These are phyloP conservation scores for Ploettnerulaceae sp. DNA, from an alignment of 2,329 filamentous ascomycete genomes.

Conservation along the genomic window DNA sequence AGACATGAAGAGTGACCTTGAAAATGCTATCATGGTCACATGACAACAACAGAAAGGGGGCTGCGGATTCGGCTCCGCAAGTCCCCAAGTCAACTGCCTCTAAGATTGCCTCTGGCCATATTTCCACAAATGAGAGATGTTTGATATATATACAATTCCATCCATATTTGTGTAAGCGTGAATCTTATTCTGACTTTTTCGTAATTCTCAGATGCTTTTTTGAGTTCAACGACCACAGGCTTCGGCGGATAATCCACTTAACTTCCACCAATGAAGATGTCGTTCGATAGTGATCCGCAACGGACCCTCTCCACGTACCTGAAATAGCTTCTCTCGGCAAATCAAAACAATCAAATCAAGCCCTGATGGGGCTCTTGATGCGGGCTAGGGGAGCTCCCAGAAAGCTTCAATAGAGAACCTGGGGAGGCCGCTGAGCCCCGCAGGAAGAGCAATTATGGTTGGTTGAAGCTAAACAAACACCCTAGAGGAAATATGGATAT, in stretches of 20 bases:
- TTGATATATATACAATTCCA: no score
- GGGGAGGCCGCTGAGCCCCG: conserved; percentile 1
- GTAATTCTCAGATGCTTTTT: background rate
- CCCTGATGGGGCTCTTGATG: conserved; percentile 15
- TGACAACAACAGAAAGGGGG: no score
- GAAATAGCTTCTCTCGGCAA: conserved; percentile 11
- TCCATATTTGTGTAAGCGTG: no score
- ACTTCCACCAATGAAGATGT: conserved; percentile 22
- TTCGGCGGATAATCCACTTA: conserved; percentile 13
- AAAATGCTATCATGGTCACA: no score
- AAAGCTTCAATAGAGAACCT: conserved; percentile 11
- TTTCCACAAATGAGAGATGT: background rate
- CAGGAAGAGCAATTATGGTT: conserved; percentile 5
- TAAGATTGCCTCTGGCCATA: no score
- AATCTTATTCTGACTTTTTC: no score
- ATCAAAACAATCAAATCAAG: conserved; percentile 9
- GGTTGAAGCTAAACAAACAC: conserved; percentile 1
- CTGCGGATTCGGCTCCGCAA: no score
- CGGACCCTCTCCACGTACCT: conserved; percentile 16
- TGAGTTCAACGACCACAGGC: background rate
- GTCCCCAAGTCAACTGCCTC: no score
- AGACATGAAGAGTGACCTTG: no score
- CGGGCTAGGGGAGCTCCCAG: conserved; percentile 12
- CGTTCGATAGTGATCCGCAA: conserved; percentile 9
- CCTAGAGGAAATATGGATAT: conserved; percentile 3